Evolutionary conservation across 192 early-diverging fungal species (phyloP).

Genomic region (Mortierella claussenii): DNA sequence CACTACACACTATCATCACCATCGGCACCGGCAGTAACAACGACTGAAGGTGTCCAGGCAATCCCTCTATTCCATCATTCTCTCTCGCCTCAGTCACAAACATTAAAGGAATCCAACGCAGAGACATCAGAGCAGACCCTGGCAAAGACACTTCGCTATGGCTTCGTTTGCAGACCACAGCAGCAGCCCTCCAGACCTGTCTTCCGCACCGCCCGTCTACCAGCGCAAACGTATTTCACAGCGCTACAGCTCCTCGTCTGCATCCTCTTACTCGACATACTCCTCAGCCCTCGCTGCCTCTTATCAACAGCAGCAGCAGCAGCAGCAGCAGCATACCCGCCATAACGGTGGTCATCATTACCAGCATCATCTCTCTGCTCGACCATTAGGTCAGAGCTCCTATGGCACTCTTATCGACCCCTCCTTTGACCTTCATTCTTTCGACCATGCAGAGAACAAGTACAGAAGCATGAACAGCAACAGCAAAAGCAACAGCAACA

Average conservation of each 20-base stretch:
- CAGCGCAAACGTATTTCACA: conserved; percentile 31
- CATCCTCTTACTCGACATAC: conserved; percentile 41
- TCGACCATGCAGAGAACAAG: background rate
- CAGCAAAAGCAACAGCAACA: conserved; percentile 3
- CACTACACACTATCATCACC: too few relatives aligned
- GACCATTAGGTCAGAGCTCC: background rate
- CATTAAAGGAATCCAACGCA: too few relatives aligned
- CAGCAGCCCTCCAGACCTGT: too few relatives aligned
- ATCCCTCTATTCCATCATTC: background rate
- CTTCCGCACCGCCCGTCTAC: conserved; percentile 20
- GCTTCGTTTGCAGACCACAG: too few relatives aligned
- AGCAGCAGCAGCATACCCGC: conserved; percentile 20
- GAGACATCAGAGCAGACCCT: too few relatives aligned
- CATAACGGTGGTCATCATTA: too few relatives aligned
- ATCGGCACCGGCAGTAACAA: too few relatives aligned
- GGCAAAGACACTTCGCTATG: too few relatives aligned
- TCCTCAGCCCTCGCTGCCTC: conserved; percentile 43
- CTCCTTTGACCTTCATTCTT: background rate
- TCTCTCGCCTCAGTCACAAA: too few relatives aligned
- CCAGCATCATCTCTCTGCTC: conserved; percentile 3
- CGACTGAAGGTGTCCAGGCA: too few relatives aligned
- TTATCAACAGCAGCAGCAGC: conserved; percentile 23
- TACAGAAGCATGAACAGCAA: background rate
- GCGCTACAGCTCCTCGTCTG: conserved; percentile 19
- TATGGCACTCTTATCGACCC: background rate